Evolutionary conservation across 2,329 filamentous ascomycete species (phyloP), one percentile per base, ranked within the genome.

Genomic region (Hypoxylon sp.): DNA sequence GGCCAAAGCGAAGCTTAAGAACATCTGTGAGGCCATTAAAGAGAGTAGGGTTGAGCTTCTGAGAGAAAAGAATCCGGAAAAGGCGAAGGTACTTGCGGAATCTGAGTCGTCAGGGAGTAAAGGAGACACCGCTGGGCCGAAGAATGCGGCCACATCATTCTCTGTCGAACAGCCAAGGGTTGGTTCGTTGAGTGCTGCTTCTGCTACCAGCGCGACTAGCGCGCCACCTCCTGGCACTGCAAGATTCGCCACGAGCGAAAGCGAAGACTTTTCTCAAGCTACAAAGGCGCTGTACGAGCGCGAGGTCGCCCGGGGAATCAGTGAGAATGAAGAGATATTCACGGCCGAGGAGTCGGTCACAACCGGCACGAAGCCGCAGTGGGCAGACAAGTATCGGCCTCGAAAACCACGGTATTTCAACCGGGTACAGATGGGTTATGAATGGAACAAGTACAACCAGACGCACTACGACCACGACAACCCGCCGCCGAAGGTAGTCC

Each of bases 381-480:
- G 93, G 93, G 89, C 90, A 5, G 88, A 89, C 74, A 93, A 94
- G 78, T 91, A 97, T 77, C 87, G 91, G 39, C 93, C 94, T 6
- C 87, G 95, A 67, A 99, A 98, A 79, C 95, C 95, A 11, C 88
- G 91, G 63, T 98, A 97, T 80, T 99, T 99, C 85, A 98, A 98
- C 76, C 90, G 95, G 41, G 94, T 98, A 48, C 94, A 97, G 78
- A 97, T 97, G 92, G 95, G 95, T 55, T 99, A 98, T 78, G 95
- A 99, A 78, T 99, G 95, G 95, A 99, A 99, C 83, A 99, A 99
- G 79, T 99, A 99, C 85, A 99, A 99, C 75, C 95, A 99, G 80
- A 99, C 95, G 11, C 95, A 99, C 79, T 99, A 99, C 80, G 95
- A 98, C 77, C 93, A 97, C 77, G 94, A 98, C 75, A 97, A 98